Conservation (phyloP, 2,329 filamentous ascomycete species). For the Byssoonygena ceratinophila region DNA sequence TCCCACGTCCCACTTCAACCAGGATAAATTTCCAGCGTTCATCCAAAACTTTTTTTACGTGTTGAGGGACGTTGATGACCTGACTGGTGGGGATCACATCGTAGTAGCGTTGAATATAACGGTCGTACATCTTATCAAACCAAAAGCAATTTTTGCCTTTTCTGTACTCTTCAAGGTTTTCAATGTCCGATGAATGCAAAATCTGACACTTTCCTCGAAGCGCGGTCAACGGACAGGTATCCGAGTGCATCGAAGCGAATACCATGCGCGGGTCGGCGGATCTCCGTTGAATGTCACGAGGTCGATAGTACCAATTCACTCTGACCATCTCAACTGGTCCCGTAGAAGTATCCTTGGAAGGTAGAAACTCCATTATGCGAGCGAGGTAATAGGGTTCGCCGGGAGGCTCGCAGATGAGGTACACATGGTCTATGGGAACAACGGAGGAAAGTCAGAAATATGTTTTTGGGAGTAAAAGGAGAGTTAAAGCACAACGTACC, state of each 20-base stretch:
- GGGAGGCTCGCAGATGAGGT: conserved; percentile 92
- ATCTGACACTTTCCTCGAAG: conserved; percentile 90
- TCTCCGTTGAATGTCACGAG: conserved; percentile 88
- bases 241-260: conserved; percentile 97
- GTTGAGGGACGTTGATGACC: conserved; percentile 91
- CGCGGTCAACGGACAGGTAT: conserved; percentile 83
- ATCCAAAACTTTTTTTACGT: conserved; percentile 90
- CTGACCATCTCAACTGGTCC: conserved; percentile 74
- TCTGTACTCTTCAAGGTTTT: conserved; percentile 71
- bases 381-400: conserved; percentile 96
- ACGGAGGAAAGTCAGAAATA: conserved; percentile 7
- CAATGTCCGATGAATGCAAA: conserved; percentile 75
- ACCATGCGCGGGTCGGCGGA: conserved; percentile 81
- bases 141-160: conserved; percentile 81
- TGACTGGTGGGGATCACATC: conserved; percentile 84
- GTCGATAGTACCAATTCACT: conserved; percentile 97
- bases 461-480: conserved; percentile 18
- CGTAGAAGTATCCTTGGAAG: conserved; percentile 60
- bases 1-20: conserved; percentile 84
- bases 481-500: conserved; percentile 52
- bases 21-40: conserved; percentile 95
- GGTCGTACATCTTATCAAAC: conserved; percentile 95
- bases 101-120: conserved; percentile 96
- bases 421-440: conserved; percentile 60
- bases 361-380: conserved; percentile 96